These are phyloP conservation scores for Pseudogymnoascus sp. DNA, from an alignment of 2,329 filamentous ascomycete species.

Conservation along the genomic window DNA sequence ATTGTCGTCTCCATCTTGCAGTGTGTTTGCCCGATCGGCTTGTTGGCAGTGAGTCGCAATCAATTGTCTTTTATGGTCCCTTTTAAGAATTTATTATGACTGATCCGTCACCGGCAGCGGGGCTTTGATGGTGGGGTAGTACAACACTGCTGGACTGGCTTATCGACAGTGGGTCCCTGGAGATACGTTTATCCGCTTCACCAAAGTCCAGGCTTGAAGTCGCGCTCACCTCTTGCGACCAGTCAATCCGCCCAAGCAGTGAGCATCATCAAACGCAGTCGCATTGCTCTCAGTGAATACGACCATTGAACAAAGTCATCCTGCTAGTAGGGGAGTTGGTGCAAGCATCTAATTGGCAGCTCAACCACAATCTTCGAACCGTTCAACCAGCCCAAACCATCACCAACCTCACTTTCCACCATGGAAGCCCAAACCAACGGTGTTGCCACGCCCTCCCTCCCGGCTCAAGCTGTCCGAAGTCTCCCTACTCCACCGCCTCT, in stretches of 20 bases:
- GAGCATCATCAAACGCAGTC: not conserved
- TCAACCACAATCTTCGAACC: not conserved
- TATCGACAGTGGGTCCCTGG: constrained; percentile 12
- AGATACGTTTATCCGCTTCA: not conserved
- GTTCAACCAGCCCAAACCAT: not conserved
- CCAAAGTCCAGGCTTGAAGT: not conserved
- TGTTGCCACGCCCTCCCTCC: constrained; percentile 28
- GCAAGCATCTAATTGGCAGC: not conserved
- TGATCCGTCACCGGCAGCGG: constrained; percentile 9
- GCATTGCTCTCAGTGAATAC: not conserved
- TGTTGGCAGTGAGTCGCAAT: constrained; percentile 1
- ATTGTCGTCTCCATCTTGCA: constrained; percentile 55
- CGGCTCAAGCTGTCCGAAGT: constrained; percentile 17
- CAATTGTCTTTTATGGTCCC: not conserved
- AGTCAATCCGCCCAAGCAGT: not conserved
- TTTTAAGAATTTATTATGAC: constrained; percentile 3
- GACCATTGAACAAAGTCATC: not conserved
- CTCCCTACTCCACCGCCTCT: constrained; percentile 18
- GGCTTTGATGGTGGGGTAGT: constrained; percentile 1
- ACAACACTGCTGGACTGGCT: constrained; percentile 12
- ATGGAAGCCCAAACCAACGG: constrained; percentile 48
- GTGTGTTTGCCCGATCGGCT: not conserved
- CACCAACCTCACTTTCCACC: not conserved
- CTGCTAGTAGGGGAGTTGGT: not conserved
- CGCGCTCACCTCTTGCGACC: not conserved